phyloP scores from a whole-genome alignment of 2,329 filamentous ascomycete species.

The Colletotrichum plurivorum region DNA sequence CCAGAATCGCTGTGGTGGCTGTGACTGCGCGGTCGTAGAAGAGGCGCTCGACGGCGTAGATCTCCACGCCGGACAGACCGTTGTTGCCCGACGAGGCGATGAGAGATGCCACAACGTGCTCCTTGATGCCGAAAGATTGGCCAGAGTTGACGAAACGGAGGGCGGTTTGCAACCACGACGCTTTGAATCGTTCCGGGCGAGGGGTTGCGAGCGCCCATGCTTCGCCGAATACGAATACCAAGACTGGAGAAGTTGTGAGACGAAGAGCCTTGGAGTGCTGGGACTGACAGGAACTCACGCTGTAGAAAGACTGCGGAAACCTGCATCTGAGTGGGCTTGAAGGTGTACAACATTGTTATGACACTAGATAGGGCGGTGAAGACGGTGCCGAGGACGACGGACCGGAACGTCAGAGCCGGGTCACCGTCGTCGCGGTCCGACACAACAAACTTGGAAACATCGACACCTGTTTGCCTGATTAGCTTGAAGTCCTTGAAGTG shows the following conservation, averaged over 20 bases:
- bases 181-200: slow-evolving; percentile 30
- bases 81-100: slow-evolving; percentile 43
- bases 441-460: slow-evolving; percentile 43
- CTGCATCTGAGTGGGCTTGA: slow-evolving; percentile 41
- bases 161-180: slow-evolving; percentile 9
- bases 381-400: slow-evolving; percentile 40
- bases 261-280: neutral
- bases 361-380: slow-evolving; percentile 42
- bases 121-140: slow-evolving; percentile 42
- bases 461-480: slow-evolving; percentile 16
- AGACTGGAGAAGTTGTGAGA: slow-evolving; percentile 10
- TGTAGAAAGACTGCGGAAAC: slow-evolving; percentile 41
- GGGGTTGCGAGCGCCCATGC: slow-evolving; percentile 37
- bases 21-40: slow-evolving; percentile 42
- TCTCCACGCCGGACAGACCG: slow-evolving; percentile 42
- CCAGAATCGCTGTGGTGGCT: slow-evolving; percentile 46
- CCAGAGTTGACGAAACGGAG: slow-evolving; percentile 40
- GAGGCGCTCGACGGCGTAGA: slow-evolving; percentile 43
- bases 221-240: slow-evolving; percentile 38
- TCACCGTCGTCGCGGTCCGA: slow-evolving; percentile 43
- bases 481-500: no score
- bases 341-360: slow-evolving; percentile 43
- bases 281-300: slow-evolving; percentile 17
- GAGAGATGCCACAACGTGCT: slow-evolving; percentile 43
- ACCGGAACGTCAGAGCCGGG: slow-evolving; percentile 42